Evolutionary conservation across 805 yeast species (phyloP), one percentile per base, ranked within the genome.

Genomic region (Saccharomycopsis synnaedendra): DNA sequence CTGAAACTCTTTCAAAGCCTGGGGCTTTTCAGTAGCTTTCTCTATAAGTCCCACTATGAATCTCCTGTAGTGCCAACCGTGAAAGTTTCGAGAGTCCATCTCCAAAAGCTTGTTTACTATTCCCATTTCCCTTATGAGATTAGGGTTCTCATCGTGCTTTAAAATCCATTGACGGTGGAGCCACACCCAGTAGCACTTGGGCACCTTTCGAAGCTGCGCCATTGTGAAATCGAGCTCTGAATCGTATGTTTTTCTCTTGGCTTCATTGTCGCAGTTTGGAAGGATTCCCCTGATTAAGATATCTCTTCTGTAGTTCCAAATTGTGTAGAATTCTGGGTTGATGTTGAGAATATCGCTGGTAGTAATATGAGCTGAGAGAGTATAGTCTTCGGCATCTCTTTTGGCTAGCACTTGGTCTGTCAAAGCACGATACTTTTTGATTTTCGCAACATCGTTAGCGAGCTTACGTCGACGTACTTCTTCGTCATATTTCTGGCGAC

Each of bases 181-280:
- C 97, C 97, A 93, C 8, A 93, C 80, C 96, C 97, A 93, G 60
- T 93, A 93, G 39, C 89, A 86, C 61, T 93, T 93, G 1, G 98
- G 97, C 55, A 65, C 80, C 48, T 70, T 64, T 47, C 74, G 75
- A 56, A 93, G 64, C 54, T 78, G 75, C 0, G 60, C 63, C 66
- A 81, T 68, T 1, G 80, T 70, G 58, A 85, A 78, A 29, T 63
- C 54, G 41, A 93, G 67, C 54, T 90, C 98, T 3, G 66, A 61
- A 1, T 68, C 68, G 40, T 82, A 65, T 28, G 28, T 31, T 7
- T 30, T 30, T 11, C 11, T 8, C 27, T 30, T 8, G 10, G 31
- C 46, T 6, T 44, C 10, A 11, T 36, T n/a, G 38, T 29, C 30
- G 36, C 36, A 8, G 36, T n/a, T n/a, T 30, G 37, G 37, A 27